These are phyloP conservation scores for Amphirosellinia nigrospora DNA, from an alignment of 495 filamentous ascomycete genomes.

Conservation along the genomic window DNA sequence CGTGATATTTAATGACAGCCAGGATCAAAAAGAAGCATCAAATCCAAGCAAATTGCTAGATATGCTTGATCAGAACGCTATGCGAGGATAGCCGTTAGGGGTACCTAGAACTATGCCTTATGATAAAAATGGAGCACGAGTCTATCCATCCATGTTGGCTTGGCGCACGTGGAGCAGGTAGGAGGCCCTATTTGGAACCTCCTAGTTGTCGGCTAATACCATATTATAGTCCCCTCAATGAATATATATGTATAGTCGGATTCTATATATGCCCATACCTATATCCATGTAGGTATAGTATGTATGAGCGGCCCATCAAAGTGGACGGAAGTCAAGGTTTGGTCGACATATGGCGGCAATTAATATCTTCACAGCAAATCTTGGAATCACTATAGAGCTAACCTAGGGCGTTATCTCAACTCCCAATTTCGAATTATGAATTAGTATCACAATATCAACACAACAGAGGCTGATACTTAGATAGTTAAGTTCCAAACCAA, in stretches of 20 bases:
- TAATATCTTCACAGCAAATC: too few relatives aligned
- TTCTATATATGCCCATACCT: too few relatives aligned
- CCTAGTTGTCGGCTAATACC: not conserved
- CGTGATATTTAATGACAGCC: not conserved
- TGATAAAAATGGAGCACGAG: not conserved
- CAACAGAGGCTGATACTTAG: not conserved
- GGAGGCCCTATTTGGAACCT: too few relatives aligned
- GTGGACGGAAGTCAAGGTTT: too few relatives aligned
- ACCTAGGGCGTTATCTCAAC: too few relatives aligned
- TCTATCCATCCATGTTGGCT: not conserved
- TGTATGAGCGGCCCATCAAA: too few relatives aligned
- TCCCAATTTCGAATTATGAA: too few relatives aligned
- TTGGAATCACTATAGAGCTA: too few relatives aligned
- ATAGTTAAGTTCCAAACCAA: not conserved
- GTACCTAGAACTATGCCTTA: not conserved
- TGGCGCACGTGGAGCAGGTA: too few relatives aligned
- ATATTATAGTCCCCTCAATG: not conserved
- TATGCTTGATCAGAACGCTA: not conserved
- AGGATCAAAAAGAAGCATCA: not conserved
- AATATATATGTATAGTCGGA: slow-evolving; percentile 1
- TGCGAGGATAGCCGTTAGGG: not conserved
- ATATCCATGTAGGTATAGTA: too few relatives aligned
- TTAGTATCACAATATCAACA: too few relatives aligned
- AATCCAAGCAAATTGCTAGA: not conserved
- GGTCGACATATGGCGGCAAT: too few relatives aligned